Evolutionary conservation across 2,329 filamentous ascomycete genomes (phyloP), one percentile per base, ranked within the genome.

Genomic region (Colletotrichum sp.): DNA sequence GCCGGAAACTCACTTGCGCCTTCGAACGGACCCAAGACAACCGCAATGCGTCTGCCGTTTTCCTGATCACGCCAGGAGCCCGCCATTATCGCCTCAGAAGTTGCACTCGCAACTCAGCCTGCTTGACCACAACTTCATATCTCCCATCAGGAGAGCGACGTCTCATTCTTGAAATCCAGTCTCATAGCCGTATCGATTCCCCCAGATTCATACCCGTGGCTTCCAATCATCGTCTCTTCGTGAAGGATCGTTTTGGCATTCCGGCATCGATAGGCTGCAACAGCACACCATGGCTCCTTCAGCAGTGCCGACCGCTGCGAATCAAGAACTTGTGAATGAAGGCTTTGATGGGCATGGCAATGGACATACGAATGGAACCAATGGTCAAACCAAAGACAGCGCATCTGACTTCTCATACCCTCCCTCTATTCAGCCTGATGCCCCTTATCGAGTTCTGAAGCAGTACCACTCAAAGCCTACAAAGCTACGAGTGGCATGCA

Each of bases 401-500:
- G 63, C 69, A 30, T 69, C 59, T 75, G 69, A 76, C 18, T 83
- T 81, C 67, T 67, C 78, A 62, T 83, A 84, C 57, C 82, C 82
- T 26, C 78, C 80, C 2, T 32, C 70, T 9, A 62, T 81, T 57
- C 75, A 79, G 18, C 72, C 74, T 8, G 78, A 78, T 10, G 76
- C 76, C 2, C 79, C 80, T 6, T 84, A 84, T 75, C 67, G 77
- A 9, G 79, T 84, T 16, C 79, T 84, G 28, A 73, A 78, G 32
- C 82, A 84, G 72, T 84, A 84, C 68, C 83, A 84, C 74, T 84
- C 82, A n/a, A 83, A 83, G 78, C 82, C 82, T 8, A 80, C 80
- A 28, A 84, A 84, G 78, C 62, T 84, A 30, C 77, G 82, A 9
- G 82, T 83, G 6, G 80, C 80, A 52, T 82, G 82, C 69, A 78